Conservation (phyloP, 2,329 filamentous ascomycete genomes). For the Chaetomium globosum region DNA sequence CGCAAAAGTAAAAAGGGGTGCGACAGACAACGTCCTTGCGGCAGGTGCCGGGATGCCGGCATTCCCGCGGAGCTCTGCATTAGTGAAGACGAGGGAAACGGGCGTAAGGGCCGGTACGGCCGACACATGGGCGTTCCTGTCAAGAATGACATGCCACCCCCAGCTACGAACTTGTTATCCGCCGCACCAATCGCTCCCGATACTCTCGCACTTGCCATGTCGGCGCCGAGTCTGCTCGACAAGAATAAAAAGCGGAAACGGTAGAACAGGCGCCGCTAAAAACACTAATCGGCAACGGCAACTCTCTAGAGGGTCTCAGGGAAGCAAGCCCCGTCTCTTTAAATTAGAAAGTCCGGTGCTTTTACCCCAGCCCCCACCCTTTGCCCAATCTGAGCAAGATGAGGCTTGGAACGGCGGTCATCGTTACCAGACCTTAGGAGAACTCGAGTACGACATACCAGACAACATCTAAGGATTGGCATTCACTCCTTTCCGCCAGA, state of each 20-base stretch:
- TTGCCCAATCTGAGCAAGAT: background rate
- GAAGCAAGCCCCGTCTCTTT: background rate
- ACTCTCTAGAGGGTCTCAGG: background rate
- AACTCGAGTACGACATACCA: background rate
- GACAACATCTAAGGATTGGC: background rate
- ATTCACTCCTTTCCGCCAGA: background rate
- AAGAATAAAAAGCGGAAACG: constrained; percentile 67
- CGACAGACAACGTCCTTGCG: constrained; percentile 92
- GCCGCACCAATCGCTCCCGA: constrained; percentile 42
- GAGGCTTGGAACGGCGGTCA: background rate
- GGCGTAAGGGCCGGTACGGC: constrained; percentile 89
- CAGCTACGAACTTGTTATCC: constrained; percentile 43
- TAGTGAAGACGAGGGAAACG: constrained; percentile 97
- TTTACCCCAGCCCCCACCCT: background rate
- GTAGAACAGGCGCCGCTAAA: constrained; percentile 40
- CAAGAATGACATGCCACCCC: constrained; percentile 54
- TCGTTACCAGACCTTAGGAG: background rate
- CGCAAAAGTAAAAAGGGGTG: constrained; percentile 99
- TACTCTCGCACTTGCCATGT: constrained; percentile 48
- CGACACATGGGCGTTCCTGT: constrained; percentile 70
- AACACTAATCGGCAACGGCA: background rate
- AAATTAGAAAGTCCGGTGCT: background rate
- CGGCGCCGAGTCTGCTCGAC: constrained; percentile 42
- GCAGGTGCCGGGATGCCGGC: constrained; percentile 92
- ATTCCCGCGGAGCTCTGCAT: constrained; percentile 91